phyloP scores from a whole-genome alignment of 2,329 filamentous ascomycete species.

The Colletotrichum liriopes region DNA sequence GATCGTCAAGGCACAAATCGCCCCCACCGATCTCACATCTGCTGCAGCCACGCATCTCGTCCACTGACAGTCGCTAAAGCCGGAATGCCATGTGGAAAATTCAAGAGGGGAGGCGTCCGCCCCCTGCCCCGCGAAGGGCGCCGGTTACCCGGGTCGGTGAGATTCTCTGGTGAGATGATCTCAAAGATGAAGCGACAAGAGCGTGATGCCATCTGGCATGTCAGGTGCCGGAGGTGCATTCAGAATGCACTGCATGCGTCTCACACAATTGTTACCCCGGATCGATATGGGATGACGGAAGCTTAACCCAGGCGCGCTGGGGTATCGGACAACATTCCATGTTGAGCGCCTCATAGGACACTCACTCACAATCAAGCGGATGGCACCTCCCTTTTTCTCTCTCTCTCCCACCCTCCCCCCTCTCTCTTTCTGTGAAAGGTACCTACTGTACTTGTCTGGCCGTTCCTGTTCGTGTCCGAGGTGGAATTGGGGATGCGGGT shows the following conservation, averaged over 20 bases:
- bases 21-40: too few species aligned
- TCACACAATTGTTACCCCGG: not conserved
- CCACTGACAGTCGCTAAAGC: not conserved
- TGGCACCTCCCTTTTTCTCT: too few species aligned
- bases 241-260: not conserved
- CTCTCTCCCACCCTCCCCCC: too few species aligned
- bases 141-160: not conserved
- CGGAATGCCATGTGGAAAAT: not conserved
- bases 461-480: not conserved
- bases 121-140: not conserved
- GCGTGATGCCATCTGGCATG: too few species aligned
- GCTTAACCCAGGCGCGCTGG: not conserved
- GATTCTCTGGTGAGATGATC: not conserved
- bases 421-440: not conserved
- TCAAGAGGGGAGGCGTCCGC: not conserved
- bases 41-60: too few species aligned
- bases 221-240: not conserved
- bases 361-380: not conserved
- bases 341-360: not conserved
- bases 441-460: not conserved
- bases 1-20: too few species aligned
- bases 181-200: not conserved
- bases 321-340: not conserved
- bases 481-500: not conserved
- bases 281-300: slow-evolving; percentile 32